phyloP scores from a whole-genome alignment of 257 asterid genomes.

The Agastache rugosa region DNA sequence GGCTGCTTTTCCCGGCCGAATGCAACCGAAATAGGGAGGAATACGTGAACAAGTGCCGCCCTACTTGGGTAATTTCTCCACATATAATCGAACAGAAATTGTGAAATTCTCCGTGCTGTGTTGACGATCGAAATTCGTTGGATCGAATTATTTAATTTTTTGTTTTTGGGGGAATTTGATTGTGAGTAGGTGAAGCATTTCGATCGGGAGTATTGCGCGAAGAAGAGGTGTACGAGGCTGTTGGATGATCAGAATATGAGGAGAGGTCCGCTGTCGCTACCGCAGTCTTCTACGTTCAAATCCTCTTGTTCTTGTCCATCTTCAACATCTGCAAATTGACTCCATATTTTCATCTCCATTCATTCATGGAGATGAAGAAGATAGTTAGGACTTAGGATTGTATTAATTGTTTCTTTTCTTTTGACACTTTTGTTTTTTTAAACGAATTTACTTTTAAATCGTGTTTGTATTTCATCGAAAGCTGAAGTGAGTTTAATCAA shows the following conservation, averaged over 20 bases:
- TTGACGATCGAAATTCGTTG: too few relatives aligned
- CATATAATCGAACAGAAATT: background rate
- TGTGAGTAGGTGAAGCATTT: conserved; percentile 85
- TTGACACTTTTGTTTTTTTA: too few relatives aligned
- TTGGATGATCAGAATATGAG: conserved; percentile 83
- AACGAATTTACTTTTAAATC: too few relatives aligned
- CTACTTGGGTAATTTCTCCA: conserved; percentile 74
- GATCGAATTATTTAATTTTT: too few relatives aligned
- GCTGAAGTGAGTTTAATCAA: too few relatives aligned
- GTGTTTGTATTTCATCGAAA: too few relatives aligned
- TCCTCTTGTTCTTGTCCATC: background rate
- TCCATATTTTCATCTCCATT: too few relatives aligned
- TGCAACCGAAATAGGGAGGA: conserved; percentile 71
- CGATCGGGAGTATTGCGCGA: conserved; percentile 88
- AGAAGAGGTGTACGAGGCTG: conserved; percentile 79
- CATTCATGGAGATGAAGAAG: too few relatives aligned
- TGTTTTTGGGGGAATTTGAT: background rate
- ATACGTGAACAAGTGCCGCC: conserved; percentile 78
- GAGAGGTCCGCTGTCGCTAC: conserved; percentile 95
- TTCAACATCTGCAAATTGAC: background rate
- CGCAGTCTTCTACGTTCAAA: conserved; percentile 69
- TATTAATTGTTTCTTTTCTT: too few relatives aligned
- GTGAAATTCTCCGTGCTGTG: background rate
- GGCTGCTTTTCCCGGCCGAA: conserved; percentile 82
- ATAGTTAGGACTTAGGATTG: too few relatives aligned